Conservation (phyloP, 2,329 filamentous ascomycete species). For the Colletotrichum caudatum region DNA sequence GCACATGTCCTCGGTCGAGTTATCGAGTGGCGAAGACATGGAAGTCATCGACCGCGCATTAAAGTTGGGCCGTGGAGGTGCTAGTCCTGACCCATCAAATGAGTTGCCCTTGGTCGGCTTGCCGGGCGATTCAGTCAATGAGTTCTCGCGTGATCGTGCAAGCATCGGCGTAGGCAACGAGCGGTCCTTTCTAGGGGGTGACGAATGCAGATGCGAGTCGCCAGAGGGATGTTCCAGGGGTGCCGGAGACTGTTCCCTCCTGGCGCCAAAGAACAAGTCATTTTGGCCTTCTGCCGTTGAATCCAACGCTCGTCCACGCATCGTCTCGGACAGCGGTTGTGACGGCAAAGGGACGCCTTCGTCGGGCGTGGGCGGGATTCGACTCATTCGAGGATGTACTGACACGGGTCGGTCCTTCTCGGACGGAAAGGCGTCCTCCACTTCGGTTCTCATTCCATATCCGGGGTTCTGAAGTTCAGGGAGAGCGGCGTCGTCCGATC, state of each 20-base stretch:
- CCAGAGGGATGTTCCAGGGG: slow-evolving; percentile 57
- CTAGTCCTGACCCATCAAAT: slow-evolving; percentile 64
- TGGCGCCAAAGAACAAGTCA: slow-evolving; percentile 63
- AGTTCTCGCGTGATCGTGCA: slow-evolving; percentile 45
- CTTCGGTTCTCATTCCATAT: slow-evolving; percentile 64
- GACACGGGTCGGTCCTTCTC: slow-evolving; percentile 73
- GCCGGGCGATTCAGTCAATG: slow-evolving; percentile 58
- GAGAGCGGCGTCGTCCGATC: slow-evolving; percentile 56
- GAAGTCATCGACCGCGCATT: slow-evolving; percentile 69
- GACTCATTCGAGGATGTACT: slow-evolving; percentile 81
- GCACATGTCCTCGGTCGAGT: slow-evolving; percentile 77
- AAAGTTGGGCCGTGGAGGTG: slow-evolving; percentile 63
- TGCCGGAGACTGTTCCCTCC: slow-evolving; percentile 69
- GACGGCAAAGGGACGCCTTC: slow-evolving; percentile 60
- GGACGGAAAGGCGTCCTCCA: slow-evolving; percentile 64
- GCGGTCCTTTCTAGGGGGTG: slow-evolving; percentile 50
- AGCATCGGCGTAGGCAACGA: slow-evolving; percentile 53
- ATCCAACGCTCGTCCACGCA: slow-evolving; percentile 55
- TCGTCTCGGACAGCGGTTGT: slow-evolving; percentile 54
- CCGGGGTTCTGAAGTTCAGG: slow-evolving; percentile 50
- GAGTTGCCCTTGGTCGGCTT: slow-evolving; percentile 58
- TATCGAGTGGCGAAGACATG: slow-evolving; percentile 72
- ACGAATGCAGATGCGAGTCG: slow-evolving; percentile 42
- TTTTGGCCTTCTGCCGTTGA: slow-evolving; percentile 47
- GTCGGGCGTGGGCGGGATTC: slow-evolving; percentile 65